Evolutionary conservation across 129 eudicot genomes (phyloP), one percentile per base, ranked within the genome.

Genomic region (Ambrosia artemisiifolia): DNA sequence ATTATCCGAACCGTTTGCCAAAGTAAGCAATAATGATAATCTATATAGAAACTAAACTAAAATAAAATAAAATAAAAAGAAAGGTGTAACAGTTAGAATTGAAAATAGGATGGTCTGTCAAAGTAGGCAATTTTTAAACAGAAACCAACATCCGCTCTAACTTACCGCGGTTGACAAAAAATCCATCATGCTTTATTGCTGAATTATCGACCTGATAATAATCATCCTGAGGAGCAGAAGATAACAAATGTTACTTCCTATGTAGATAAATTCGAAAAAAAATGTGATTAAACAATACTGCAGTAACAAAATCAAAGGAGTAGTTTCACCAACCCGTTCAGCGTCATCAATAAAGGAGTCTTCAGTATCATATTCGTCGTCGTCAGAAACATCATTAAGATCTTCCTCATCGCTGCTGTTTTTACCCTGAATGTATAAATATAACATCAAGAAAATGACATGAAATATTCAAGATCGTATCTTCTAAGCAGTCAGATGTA

Each of bases 171-270:
- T 95, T 95, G 56, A 95, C 94, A 82, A 95, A 95, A 80, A 88
- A 95, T 16, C 99, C 99, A 80, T 91, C 99, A 80, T 95, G 99
- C 70, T 90, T 95, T 75, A 91, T 84, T 49, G 95, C 87, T 35
- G 99, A 88, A 77, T 95, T 90, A 83, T 95, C 99, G 76, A 95
- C 99, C 85, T 95, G 89, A 79, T 90, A 95, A 80, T 95, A 95
- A 61, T 90, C 99, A 78, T 95, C 97, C 99, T 95, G 94, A 78
- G 74, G 4, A 85, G 35, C 48, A 59, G 65, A 59, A 70, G 46
- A 69, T 68, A 60, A 17, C 34, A 56, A 49, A 42, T 20, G 28
- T 69, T 63, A 63, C 65, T 36, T 54, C 5, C 11, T 16, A 28
- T 49, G 42, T 17, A 33, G 17, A 50, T 32, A 46, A 20, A 42